Percentiles rank a stretch among this genome's conserved stretches.
Conservation (phyloP, 2,329 filamentous ascomycete species). For the Microdochium paspali region DNA sequence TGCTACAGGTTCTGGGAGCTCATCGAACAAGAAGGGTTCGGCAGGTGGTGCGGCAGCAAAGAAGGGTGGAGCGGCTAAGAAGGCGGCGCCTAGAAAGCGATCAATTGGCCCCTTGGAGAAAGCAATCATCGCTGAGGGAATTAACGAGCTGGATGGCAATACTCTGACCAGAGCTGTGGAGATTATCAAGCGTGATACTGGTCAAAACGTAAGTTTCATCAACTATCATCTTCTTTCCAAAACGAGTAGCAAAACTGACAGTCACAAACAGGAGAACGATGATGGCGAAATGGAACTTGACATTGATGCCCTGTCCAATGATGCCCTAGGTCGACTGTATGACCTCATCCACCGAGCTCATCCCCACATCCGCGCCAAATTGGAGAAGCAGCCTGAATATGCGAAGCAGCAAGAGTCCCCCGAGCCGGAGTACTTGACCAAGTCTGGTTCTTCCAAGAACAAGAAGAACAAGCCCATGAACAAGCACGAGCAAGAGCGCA, state of each 20-base stretch:
- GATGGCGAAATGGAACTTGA: conserved; percentile 51
- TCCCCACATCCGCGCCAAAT: conserved; percentile 22
- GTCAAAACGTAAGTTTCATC: conserved; percentile 53
- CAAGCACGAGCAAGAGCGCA: conserved; percentile 60
- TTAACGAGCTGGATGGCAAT: conserved; percentile 69
- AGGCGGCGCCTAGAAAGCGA: conserved; percentile 39
- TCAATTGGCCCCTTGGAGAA: conserved; percentile 73
- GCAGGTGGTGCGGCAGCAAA: conserved; percentile 18
- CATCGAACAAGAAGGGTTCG: conserved; percentile 30
- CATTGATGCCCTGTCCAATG: conserved; percentile 45
- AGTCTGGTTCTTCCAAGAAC: conserved; percentile 35
- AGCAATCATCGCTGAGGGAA: conserved; percentile 79
- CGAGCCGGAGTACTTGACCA: conserved; percentile 12
- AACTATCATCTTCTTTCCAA: conserved; percentile 6
- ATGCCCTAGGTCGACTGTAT: conserved; percentile 42
- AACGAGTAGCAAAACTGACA: neutral
- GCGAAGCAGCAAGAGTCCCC: conserved; percentile 11
- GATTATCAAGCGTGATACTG: conserved; percentile 83
- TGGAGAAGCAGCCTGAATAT: conserved; percentile 22
- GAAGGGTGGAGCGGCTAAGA: conserved; percentile 27
- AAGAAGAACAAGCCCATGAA: conserved; percentile 75
- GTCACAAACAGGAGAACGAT: conserved; percentile 39
- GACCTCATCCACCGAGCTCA: conserved; percentile 30
- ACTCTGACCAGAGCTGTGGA: conserved; percentile 73
- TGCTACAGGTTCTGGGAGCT: conserved; percentile 16